These are phyloP conservation scores for Zymoseptoria ardabiliae DNA, from an alignment of 2,329 filamentous ascomycete species.

Conservation along the genomic window DNA sequence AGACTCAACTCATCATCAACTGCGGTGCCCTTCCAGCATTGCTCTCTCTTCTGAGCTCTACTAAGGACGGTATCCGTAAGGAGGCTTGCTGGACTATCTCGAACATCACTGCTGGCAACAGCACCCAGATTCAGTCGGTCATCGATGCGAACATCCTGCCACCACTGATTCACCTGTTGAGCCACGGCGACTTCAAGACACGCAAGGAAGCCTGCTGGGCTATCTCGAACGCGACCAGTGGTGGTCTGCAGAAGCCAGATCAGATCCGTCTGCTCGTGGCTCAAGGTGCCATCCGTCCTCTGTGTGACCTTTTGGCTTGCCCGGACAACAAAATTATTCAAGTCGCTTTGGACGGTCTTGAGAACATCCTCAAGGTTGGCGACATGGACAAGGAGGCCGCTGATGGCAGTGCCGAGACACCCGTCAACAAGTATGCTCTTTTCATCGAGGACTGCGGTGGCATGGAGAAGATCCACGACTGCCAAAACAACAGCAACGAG, in stretches of 20 bases:
- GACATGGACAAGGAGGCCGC: conserved; percentile 94
- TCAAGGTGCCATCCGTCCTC: conserved; percentile 92
- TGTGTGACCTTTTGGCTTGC: conserved; percentile 90
- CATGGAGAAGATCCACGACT: conserved; percentile 99
- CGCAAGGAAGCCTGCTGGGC: conserved; percentile 99
- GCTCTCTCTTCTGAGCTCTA: conserved; percentile 88
- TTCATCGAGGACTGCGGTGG: conserved; percentile 98
- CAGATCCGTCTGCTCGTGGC: conserved; percentile 93
- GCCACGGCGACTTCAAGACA: conserved; percentile 97
- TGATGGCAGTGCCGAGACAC: conserved; percentile 60
- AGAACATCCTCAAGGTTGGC: conserved; percentile 99
- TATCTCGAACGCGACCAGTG: conserved; percentile 96
- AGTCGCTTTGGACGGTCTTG: conserved; percentile 90
- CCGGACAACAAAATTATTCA: conserved; percentile 99
- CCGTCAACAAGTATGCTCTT: conserved; percentile 92
- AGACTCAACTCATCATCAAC: conserved; percentile 99
- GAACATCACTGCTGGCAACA: conserved; percentile 97
- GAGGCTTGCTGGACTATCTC: conserved; percentile 99
- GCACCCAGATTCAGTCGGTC: conserved; percentile 91
- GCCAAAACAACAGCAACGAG: conserved; percentile 99
- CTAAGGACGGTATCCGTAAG: conserved; percentile 98
- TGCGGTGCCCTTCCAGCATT: conserved; percentile 87
- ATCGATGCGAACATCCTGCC: conserved; percentile 96
- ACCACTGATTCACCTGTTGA: conserved; percentile 88
- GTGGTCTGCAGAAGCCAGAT: conserved; percentile 95